phyloP scores from a whole-genome alignment of 1,284 basidiomycete genomes.

The Crocinoboletus sp. region DNA sequence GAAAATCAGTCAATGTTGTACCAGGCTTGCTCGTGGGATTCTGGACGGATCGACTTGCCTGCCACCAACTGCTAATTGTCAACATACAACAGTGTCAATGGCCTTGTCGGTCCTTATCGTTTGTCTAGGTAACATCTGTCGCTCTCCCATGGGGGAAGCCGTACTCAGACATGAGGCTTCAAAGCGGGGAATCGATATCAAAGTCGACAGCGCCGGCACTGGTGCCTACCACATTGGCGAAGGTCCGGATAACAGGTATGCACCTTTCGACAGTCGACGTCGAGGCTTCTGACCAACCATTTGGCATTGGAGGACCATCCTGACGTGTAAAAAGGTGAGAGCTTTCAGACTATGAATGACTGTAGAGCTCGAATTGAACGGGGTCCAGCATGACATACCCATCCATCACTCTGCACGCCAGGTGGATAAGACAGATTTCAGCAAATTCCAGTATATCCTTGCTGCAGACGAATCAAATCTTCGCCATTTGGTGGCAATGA shows the following conservation, averaged over 20 bases:
- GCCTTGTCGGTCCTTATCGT: slow-evolving; percentile 57
- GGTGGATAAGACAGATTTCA: slow-evolving; percentile 56
- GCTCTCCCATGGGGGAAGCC: slow-evolving; percentile 79
- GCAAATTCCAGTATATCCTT: slow-evolving; percentile 63
- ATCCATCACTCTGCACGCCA: slow-evolving; percentile 60
- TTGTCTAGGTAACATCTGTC: slow-evolving; percentile 76
- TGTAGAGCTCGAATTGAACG: slow-evolving; percentile 1
- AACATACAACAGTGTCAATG: slow-evolving; percentile 18
- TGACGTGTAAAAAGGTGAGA: slow-evolving; percentile 57
- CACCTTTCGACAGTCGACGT: slow-evolving; percentile 2
- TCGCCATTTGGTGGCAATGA: slow-evolving; percentile 49
- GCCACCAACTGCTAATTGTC: too few relatives aligned
- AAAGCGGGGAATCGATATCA: slow-evolving; percentile 57
- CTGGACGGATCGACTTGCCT: background rate
- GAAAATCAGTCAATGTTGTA: slow-evolving; percentile 1
- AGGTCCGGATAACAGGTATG: slow-evolving; percentile 66
- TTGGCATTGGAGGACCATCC: slow-evolving; percentile 44
- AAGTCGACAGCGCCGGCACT: slow-evolving; percentile 71
- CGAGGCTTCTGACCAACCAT: background rate
- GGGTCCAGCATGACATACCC: slow-evolving; percentile 50
- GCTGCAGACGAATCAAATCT: slow-evolving; percentile 68
- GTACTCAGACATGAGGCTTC: slow-evolving; percentile 54
- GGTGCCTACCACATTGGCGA: slow-evolving; percentile 69
- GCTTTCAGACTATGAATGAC: background rate
- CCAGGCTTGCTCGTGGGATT: slow-evolving; percentile 1